Percentiles rank a stretch among this genome's conserved stretches.
Conservation (phyloP, 352 stramenopile species). For the Phytophthora pistaciae region DNA sequence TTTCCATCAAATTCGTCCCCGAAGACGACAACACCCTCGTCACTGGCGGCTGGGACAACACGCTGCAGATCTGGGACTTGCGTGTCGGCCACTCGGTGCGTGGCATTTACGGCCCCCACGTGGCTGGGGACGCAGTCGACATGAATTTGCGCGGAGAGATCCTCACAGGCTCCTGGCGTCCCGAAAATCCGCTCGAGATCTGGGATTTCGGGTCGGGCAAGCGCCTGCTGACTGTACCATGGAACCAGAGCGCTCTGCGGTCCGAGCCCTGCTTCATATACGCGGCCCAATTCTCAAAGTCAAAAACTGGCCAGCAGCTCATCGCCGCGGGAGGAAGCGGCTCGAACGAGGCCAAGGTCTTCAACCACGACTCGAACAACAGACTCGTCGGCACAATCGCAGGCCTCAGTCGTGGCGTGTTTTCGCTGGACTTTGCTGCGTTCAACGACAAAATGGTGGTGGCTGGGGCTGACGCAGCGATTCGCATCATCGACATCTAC, state of each 20-base stretch:
- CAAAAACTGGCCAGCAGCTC: slow-evolving; percentile 58
- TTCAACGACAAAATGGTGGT: slow-evolving; percentile 87
- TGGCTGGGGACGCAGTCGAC: slow-evolving; percentile 82
- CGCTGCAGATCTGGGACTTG: slow-evolving; percentile 93
- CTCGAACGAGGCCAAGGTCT: slow-evolving; percentile 93
- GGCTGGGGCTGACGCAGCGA: slow-evolving; percentile 83
- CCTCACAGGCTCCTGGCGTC: slow-evolving; percentile 92
- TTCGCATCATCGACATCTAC: slow-evolving; percentile 92
- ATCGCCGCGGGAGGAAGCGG: slow-evolving; percentile 89
- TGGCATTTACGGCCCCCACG: slow-evolving; percentile 92
- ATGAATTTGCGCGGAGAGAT: slow-evolving; percentile 83
- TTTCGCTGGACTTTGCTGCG: slow-evolving; percentile 86
- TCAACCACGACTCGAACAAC: slow-evolving; percentile 80
- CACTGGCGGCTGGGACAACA: slow-evolving; percentile 94
- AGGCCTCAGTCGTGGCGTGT: slow-evolving; percentile 84
- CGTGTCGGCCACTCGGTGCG: slow-evolving; percentile 88
- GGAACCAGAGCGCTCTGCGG: slow-evolving; percentile 86
- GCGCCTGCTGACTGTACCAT: slow-evolving; percentile 77
- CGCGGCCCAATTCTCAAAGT: slow-evolving; percentile 88
- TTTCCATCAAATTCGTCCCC: slow-evolving; percentile 91
- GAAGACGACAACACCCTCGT: slow-evolving; percentile 86
- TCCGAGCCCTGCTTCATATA: slow-evolving; percentile 91
- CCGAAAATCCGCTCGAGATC: slow-evolving; percentile 90
- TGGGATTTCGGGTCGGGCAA: slow-evolving; percentile 93
- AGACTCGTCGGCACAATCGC: slow-evolving; percentile 88